Percentiles rank a stretch among this genome's conserved stretches.
phyloP scores from a whole-genome alignment of 1,139 yeast genomes.

The Kazachstania sp. region DNA sequence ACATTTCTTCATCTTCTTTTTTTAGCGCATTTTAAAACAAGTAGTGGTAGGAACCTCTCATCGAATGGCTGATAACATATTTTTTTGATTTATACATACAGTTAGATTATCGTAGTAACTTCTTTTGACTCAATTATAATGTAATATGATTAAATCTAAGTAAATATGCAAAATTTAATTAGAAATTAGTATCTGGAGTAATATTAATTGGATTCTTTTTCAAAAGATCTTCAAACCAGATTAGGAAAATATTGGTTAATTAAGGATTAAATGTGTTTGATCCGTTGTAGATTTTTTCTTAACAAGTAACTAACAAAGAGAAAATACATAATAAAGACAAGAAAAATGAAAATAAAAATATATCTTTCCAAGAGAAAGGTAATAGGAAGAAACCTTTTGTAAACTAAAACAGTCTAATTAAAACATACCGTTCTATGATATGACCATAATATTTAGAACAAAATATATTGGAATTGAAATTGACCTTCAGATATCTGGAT shows the following conservation, averaged over 20 bases:
- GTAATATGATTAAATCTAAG: neutral
- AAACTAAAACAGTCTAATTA: constrained; percentile 15
- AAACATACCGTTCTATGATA: constrained; percentile 11
- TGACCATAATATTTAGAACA: constrained; percentile 1
- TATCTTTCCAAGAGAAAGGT: neutral
- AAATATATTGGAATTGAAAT: constrained; percentile 1
- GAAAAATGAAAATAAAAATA: neutral
- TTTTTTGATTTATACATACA: neutral
- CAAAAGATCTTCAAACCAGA: too few species aligned
- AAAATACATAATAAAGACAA: neutral
- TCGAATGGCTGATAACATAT: neutral
- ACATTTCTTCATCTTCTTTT: too few species aligned
- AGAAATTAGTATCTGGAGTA: neutral
- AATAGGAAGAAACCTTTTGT: constrained; percentile 5
- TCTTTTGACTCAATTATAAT: neutral
- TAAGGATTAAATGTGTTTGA: too few species aligned
- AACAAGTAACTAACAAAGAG: neutral
- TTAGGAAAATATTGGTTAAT: too few species aligned
- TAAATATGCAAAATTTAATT: neutral
- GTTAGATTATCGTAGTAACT: neutral
- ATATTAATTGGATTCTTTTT: too few species aligned
- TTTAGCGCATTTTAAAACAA: neutral
- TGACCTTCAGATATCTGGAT: neutral
- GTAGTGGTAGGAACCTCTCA: neutral
- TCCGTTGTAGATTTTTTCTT: too few species aligned